These are phyloP conservation scores for Cladosporium sphaerospermum DNA, from an alignment of 2,329 filamentous ascomycete species.

Conservation along the genomic window DNA sequence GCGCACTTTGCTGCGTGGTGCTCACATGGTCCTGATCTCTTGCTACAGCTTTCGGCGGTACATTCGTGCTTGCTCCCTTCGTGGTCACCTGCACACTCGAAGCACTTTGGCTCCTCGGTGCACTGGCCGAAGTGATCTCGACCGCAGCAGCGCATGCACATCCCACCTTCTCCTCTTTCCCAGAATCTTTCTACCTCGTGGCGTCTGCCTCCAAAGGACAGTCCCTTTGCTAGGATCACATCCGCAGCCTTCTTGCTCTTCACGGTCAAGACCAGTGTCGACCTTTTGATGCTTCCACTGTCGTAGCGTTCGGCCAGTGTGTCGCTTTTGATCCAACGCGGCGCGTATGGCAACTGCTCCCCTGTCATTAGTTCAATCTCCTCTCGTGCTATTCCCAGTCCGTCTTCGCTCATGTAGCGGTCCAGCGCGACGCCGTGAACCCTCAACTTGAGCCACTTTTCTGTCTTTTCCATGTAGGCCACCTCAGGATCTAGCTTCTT, in stretches of 20 bases:
- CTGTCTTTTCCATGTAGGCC: no score
- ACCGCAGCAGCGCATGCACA: not conserved
- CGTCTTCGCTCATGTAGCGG: no score
- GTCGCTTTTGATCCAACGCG: not conserved
- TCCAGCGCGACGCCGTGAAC: no score
- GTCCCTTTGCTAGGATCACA: not conserved
- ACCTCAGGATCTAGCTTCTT: no score
- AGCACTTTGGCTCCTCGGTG: not conserved
- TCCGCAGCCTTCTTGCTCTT: not conserved
- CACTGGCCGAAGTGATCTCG: not conserved
- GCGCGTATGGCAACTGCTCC: not conserved
- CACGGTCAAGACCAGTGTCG: constrained; percentile 1
- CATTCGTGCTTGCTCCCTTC: no score
- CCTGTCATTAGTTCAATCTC: not conserved
- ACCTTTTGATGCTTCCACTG: not conserved
- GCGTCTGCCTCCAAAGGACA: not conserved
- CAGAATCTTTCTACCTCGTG: not conserved
- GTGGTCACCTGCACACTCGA: not conserved
- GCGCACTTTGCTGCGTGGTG: no score
- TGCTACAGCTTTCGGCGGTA: no score
- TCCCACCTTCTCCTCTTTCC: not conserved
- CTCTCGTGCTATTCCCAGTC: not conserved
- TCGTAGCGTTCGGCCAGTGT: not conserved
- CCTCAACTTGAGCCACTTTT: no score
- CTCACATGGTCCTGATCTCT: no score